phyloP scores from a whole-genome alignment of 2,329 filamentous ascomycete genomes.

The Parafenestella ontariensis region DNA sequence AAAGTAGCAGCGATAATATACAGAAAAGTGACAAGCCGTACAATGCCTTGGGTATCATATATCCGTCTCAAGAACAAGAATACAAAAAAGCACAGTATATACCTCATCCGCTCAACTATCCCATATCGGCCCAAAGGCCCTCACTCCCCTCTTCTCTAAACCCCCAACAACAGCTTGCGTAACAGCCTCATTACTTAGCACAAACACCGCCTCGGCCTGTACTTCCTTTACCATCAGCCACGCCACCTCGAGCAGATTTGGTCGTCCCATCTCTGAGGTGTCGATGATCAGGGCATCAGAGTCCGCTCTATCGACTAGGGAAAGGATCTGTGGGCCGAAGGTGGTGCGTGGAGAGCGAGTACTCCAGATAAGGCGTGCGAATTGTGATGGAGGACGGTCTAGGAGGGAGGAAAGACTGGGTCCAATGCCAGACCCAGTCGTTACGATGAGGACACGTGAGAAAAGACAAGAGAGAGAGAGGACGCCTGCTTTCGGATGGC shows the following conservation, averaged over 20 bases:
- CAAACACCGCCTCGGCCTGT: conserved; percentile 71
- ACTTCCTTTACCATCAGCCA: conserved; percentile 59
- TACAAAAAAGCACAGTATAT: not conserved
- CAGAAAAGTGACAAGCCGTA: not conserved
- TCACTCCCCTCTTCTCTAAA: conserved; percentile 69
- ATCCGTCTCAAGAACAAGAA: not conserved
- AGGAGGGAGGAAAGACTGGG: conserved; percentile 61
- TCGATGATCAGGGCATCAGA: conserved; percentile 71
- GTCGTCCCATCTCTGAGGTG: conserved; percentile 65
- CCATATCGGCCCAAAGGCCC: conserved; percentile 77
- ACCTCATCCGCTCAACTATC: conserved; percentile 36
- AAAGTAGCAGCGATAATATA: not conserved
- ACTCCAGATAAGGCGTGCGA: conserved; percentile 72
- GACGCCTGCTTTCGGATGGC: conserved; percentile 39
- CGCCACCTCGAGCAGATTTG: conserved; percentile 66
- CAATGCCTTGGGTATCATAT: not conserved
- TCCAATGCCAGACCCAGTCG: conserved; percentile 46
- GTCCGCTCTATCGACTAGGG: conserved; percentile 64
- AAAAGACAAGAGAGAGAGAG: conserved; percentile 42
- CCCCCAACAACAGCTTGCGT: conserved; percentile 73
- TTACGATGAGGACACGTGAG: conserved; percentile 40
- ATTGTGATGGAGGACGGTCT: conserved; percentile 54
- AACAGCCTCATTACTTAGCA: conserved; percentile 73
- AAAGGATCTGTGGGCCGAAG: conserved; percentile 66
- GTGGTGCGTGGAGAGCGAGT: conserved; percentile 67